Percentiles rank a stretch among this genome's conserved stretches.
Evolutionary conservation across 2,329 filamentous ascomycete species (phyloP).

Genomic region (Rutstroemia sp.): DNA sequence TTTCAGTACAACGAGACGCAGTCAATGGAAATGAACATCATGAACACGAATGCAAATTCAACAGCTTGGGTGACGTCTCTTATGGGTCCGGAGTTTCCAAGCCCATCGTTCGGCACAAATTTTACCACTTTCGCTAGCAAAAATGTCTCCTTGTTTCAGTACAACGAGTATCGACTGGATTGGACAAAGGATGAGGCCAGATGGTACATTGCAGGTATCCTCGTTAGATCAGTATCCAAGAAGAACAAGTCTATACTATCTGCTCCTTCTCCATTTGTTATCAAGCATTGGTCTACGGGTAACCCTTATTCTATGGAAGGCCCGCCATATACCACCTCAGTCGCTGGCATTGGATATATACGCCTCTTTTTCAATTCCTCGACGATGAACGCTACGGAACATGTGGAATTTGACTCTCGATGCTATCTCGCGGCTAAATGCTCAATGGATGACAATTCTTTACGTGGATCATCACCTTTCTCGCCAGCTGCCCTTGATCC

Average conservation of each 20-base stretch:
- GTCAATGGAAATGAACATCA: constrained; percentile 35
- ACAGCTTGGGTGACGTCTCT: constrained; percentile 34
- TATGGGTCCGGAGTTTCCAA: constrained; percentile 33
- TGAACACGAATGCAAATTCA: constrained; percentile 35
- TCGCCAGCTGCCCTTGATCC: neutral
- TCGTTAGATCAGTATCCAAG: constrained; percentile 28
- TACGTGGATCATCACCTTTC: constrained; percentile 9
- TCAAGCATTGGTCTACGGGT: constrained; percentile 42
- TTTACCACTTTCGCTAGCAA: constrained; percentile 9
- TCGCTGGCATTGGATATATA: constrained; percentile 38
- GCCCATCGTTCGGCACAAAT: constrained; percentile 29
- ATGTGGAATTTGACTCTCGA: constrained; percentile 22
- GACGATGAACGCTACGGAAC: constrained; percentile 28
- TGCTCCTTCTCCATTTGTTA: constrained; percentile 35
- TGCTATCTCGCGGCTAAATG: constrained; percentile 30
- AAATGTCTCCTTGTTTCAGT: constrained; percentile 23
- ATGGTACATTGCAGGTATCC: constrained; percentile 35
- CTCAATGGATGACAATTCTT: constrained; percentile 17
- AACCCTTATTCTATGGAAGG: constrained; percentile 38
- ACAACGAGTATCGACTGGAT: constrained; percentile 39
- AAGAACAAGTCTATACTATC: constrained; percentile 31
- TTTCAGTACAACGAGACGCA: constrained; percentile 38
- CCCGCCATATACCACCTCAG: constrained; percentile 33
- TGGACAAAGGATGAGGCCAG: constrained; percentile 37
- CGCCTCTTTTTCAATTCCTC: constrained; percentile 45